Percentiles rank a stretch among this genome's conserved stretches.
Conservation (phyloP, 305 asterid genomes). For the Lippia alba region DNA sequence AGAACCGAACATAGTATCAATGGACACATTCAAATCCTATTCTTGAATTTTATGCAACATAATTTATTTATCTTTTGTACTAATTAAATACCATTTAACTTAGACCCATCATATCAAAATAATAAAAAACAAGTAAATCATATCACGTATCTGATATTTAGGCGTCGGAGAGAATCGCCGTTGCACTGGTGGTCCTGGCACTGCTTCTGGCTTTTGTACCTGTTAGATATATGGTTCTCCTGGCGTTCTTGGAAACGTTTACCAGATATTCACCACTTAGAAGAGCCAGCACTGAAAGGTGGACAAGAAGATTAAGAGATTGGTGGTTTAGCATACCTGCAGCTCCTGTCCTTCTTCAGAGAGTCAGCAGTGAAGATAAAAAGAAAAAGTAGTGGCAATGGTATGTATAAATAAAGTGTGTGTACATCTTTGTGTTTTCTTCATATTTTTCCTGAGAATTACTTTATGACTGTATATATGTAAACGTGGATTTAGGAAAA, state of each 20-base stretch:
- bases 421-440: constrained; percentile 4
- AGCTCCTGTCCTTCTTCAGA: constrained; percentile 78
- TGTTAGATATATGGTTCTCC: constrained; percentile 46
- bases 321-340: constrained; percentile 99
- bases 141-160: constrained; percentile 35
- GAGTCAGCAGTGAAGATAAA: constrained; percentile 64
- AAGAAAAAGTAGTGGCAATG: constrained; percentile 55
- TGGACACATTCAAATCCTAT: no score
- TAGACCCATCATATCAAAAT: no score
- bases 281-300: constrained; percentile 76
- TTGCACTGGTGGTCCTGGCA: constrained; percentile 58
- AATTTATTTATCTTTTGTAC: background rate
- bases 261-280: constrained; percentile 79
- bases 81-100: no score
- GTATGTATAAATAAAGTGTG: background rate
- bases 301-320: constrained; percentile 79
- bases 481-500: constrained; percentile 1
- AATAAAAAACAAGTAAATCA: no score
- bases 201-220: constrained; percentile 67
- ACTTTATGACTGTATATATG: constrained; percentile 25
- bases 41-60: background rate
- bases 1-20: no score
- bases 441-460: constrained; percentile 1
- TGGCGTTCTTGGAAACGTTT: constrained; percentile 66
- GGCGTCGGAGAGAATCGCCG: constrained; percentile 82